Evolutionary conservation across 768 basidiomycete genomes (phyloP), one percentile per base, ranked within the genome.

Genomic region (Auriscalpium orientale): DNA sequence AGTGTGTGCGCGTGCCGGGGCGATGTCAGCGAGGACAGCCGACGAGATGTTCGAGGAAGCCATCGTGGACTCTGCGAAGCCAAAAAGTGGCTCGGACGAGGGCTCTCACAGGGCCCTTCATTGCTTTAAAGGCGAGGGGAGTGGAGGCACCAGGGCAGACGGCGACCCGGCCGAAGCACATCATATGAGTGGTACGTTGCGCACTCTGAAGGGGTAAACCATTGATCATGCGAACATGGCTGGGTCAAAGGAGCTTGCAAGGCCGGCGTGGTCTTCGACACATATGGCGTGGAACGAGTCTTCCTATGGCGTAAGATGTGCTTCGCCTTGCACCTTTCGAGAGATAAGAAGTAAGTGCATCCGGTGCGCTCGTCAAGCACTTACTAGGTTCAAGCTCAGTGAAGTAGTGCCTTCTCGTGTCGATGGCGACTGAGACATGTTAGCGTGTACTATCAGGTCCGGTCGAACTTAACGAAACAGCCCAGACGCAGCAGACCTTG

Each of bases 281-380:
- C 44, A 8, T 34, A 49, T 49, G 28, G 48, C 48, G 48, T 33
- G 16, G 48, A 3, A 28, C 28, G n/a, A 53, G 11, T 16, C 18
- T 18, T 21, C 43, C 18, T 33, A 53, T 53, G 51, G 51, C 51
- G 51, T 40, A 53, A 53, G 51, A 53, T 53, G 38, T 15, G 51
- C 40, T 36, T 8, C 34, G 21, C 8, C 22, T 53, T 44, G 40
- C 51, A 37, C 37, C 51, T 53, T 53, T 20, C 34, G 20, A 36
- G 40, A 40, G 44, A 22, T 43, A 18, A 53, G 51, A 53, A 28
- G 28, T 28, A 28, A 28, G 28, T 28, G 28, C 28, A 28, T 7
- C 28, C 28, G 28, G 7, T 28, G 28, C 28, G 4, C 28, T 28
- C 4, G 28, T 28, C 28, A 28, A 28, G 28, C 28, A 28, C 28